Base-by-base conservation (phyloP, 2,329 filamentous ascomycete species). In the Fusarium cyanostomum region DNA sequence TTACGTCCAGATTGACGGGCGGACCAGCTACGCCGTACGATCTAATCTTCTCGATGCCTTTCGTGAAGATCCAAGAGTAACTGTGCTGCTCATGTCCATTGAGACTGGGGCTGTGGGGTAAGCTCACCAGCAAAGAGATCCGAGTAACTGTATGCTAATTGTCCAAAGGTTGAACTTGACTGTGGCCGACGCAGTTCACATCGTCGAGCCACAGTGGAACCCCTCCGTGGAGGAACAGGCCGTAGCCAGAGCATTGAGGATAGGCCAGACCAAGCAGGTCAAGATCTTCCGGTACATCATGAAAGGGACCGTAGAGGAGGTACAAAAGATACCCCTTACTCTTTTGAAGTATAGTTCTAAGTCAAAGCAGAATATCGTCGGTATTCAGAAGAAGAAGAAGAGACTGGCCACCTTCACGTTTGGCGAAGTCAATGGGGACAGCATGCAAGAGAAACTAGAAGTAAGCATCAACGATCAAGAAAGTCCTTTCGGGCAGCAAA, bases 201-300 rank as follows among this genome's bases (percentile, higher is more conserved):
- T 64, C 9, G 39, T 62, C 13, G 62, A 62, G 18, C 62, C 59
- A 2, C 62, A 64, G 12, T 63, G 59, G 51, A 64, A 64, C 31
- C 59, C 62, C 1, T 42, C 58, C 0, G 38, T 60, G 0, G 62
- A 64, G n/a, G 50, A 52, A 15, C 54, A 64, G 10, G 61, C 58
- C 3, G 42, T 64, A 1, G 46, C 41, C 3, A 30, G 58, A 39
- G 58, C 48, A 1, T 18, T 62, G 1, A 46, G 58, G 1, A 63
- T 60, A 43, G 56, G 44, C 2, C 56, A 63, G 30, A 59, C 46
- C 5, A 49, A 24, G 9, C 37, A 55, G 26, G 57, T 63, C 6
- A 52, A 26, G 3, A 52, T 61, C 4, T 56, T 57, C 35, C 58
- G 56, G 24, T 61, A 63, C 18, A 48, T 53, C 13, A 54, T 61